phyloP scores from a whole-genome alignment of 2,329 filamentous ascomycete species.

The Amauroascus niger region DNA sequence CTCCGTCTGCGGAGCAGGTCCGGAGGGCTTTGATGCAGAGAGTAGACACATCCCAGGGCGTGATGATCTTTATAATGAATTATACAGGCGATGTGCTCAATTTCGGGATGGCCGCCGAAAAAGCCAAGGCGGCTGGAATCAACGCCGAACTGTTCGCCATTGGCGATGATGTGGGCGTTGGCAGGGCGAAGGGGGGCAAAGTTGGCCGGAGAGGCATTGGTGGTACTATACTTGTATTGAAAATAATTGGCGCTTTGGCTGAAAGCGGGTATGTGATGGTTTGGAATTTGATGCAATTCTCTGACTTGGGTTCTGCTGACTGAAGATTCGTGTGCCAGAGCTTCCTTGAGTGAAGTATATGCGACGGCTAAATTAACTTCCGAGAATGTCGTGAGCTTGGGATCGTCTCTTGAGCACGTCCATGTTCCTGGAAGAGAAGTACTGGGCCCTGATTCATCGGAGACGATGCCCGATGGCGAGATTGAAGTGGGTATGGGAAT shows the following conservation, averaged over 20 bases:
- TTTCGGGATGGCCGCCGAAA: slow-evolving; percentile 89
- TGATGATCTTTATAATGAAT: slow-evolving; percentile 90
- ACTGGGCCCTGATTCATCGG: slow-evolving; percentile 46
- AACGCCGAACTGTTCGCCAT: slow-evolving; percentile 83
- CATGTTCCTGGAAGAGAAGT: slow-evolving; percentile 71
- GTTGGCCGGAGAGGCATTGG: slow-evolving; percentile 85
- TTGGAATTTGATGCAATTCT: not conserved
- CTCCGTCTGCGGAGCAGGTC: slow-evolving; percentile 72
- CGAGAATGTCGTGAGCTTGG: slow-evolving; percentile 72
- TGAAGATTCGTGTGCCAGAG: slow-evolving; percentile 22
- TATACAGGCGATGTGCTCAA: slow-evolving; percentile 86
- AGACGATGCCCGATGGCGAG: slow-evolving; percentile 44
- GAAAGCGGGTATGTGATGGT: slow-evolving; percentile 49
- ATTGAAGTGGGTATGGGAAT: slow-evolving; percentile 66
- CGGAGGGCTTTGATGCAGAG: slow-evolving; percentile 62
- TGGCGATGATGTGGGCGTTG: slow-evolving; percentile 85
- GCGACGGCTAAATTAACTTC: slow-evolving; percentile 61
- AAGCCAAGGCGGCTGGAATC: slow-evolving; percentile 69
- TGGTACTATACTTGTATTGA: slow-evolving; percentile 82
- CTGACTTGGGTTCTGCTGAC: not conserved
- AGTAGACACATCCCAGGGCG: slow-evolving; percentile 61
- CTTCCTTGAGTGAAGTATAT: slow-evolving; percentile 59
- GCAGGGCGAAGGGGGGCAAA: slow-evolving; percentile 71
- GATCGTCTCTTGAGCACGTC: slow-evolving; percentile 79
- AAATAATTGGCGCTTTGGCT: slow-evolving; percentile 77